Evolutionary conservation across 2,329 filamentous ascomycete species (phyloP).

Genomic region (Fusarium keratoplasticum): DNA sequence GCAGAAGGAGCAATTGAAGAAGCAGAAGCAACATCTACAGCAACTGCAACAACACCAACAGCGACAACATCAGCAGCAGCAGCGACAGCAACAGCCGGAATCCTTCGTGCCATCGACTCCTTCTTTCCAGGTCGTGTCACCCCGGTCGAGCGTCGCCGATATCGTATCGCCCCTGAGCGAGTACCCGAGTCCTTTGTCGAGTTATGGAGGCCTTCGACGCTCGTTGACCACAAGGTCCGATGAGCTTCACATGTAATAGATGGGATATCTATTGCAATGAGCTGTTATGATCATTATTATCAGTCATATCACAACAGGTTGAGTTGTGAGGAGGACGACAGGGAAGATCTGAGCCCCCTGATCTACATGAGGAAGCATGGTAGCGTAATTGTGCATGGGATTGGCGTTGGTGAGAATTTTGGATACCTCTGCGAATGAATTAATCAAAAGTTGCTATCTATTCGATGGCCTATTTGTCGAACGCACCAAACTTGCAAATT

Average conservation of each 20-base stretch:
- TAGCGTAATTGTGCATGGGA: neutral
- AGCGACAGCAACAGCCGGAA: slow-evolving; percentile 12
- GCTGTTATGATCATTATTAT: neutral
- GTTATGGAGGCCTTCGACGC: slow-evolving; percentile 34
- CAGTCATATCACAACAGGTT: neutral
- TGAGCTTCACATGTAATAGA: slow-evolving; percentile 39
- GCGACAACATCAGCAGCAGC: slow-evolving; percentile 10
- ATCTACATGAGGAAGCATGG: neutral
- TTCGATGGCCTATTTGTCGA: neutral
- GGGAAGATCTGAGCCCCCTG: neutral
- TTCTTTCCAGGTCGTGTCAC: slow-evolving; percentile 27
- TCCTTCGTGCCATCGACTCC: slow-evolving; percentile 21
- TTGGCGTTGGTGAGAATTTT: neutral
- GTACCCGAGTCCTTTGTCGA: slow-evolving; percentile 39
- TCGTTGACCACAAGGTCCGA: slow-evolving; percentile 44
- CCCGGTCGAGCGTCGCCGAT: slow-evolving; percentile 34
- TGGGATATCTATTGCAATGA: neutral
- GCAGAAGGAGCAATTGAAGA: slow-evolving; percentile 4
- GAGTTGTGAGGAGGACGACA: neutral
- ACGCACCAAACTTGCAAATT: neutral
- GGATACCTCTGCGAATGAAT: neutral
- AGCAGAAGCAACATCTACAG: slow-evolving; percentile 11
- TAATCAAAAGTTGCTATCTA: neutral
- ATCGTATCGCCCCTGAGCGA: slow-evolving; percentile 43
- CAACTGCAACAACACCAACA: slow-evolving; percentile 27